Evolutionary conservation across 768 basidiomycete species (phyloP).

Genomic region (Pulveroboletus ravenelii): DNA sequence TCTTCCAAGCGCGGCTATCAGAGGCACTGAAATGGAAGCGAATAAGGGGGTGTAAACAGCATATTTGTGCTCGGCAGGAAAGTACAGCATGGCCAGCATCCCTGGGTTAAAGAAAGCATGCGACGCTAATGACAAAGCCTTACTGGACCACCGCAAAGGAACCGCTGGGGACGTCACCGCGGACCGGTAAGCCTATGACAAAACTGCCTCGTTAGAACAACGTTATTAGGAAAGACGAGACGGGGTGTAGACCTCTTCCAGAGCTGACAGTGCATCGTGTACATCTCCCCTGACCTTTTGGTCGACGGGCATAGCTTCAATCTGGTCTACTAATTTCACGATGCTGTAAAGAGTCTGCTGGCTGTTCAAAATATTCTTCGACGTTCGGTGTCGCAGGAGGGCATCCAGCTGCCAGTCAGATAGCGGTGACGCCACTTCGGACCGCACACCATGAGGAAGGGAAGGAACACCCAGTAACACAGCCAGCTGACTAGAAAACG

Average conservation of each 20-base stretch:
- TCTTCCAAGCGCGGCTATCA: conserved; percentile 67
- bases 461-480: conserved; percentile 76
- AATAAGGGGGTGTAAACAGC: conserved; percentile 96
- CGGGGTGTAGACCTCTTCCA: conserved; percentile 57
- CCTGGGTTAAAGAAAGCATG: conserved; percentile 95
- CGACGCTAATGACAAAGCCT: conserved; percentile 63
- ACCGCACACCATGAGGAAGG: conserved; percentile 46
- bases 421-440: conserved; percentile 30
- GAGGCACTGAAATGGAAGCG: conserved; percentile 81
- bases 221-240: background rate
- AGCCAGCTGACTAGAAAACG: conserved; percentile 69
- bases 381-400: conserved; percentile 61
- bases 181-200: conserved; percentile 21
- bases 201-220: conserved; percentile 9
- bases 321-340: conserved; percentile 76
- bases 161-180: conserved; percentile 17
- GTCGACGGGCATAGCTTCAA: conserved; percentile 89
- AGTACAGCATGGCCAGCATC: conserved; percentile 94
- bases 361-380: conserved; percentile 63
- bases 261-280: conserved; percentile 58
- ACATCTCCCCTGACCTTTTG: conserved; percentile 72
- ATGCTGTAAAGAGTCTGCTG: conserved; percentile 80
- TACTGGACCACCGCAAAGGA: conserved; percentile 55
- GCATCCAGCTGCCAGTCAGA: conserved; percentile 81
- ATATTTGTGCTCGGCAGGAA: conserved; percentile 96